Evolutionary conservation across 495 filamentous ascomycete genomes (phyloP).

Genomic region (Wilcoxina mikolae): DNA sequence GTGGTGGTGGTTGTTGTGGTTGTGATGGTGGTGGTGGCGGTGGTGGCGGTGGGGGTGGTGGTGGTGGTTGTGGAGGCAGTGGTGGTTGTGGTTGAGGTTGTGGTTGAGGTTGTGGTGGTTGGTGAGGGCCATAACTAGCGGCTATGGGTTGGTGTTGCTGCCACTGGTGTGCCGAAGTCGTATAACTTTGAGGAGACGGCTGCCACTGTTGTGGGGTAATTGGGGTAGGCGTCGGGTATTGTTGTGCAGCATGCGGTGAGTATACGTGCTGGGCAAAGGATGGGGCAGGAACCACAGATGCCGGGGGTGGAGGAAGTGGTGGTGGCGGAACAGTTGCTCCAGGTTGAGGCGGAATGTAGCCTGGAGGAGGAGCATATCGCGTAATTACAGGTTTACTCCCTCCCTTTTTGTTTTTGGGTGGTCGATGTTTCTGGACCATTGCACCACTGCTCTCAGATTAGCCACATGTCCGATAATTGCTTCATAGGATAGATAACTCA

Average conservation of each 20-base stretch:
- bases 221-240: conserved; percentile 18
- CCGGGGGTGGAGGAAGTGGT: conserved; percentile 20
- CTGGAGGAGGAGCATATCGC: conserved; percentile 28
- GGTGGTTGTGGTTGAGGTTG: conserved; percentile 26
- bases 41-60: conserved; percentile 25
- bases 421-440: conserved; percentile 19
- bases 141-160: conserved; percentile 22
- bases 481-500: conserved; percentile 34
- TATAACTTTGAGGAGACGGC: conserved; percentile 18
- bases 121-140: conserved; percentile 12
- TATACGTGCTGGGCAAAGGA: conserved; percentile 19
- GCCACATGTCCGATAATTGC: too few species aligned
- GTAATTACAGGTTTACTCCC: conserved; percentile 32
- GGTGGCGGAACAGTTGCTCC: conserved; percentile 14
- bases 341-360: conserved; percentile 21
- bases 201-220: conserved; percentile 24
- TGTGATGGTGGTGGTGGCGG: conserved; percentile 29
- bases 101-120: conserved; percentile 26
- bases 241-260: conserved; percentile 12
- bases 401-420: conserved; percentile 29
- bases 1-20: conserved; percentile 20
- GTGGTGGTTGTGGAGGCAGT: conserved; percentile 25
- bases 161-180: conserved; percentile 16
- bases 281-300: neutral
- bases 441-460: conserved; percentile 12